Percentiles rank a stretch among this genome's conserved stretches.
Conservation (phyloP, 768 basidiomycete genomes). For the Leccinum pellstonianum region DNA sequence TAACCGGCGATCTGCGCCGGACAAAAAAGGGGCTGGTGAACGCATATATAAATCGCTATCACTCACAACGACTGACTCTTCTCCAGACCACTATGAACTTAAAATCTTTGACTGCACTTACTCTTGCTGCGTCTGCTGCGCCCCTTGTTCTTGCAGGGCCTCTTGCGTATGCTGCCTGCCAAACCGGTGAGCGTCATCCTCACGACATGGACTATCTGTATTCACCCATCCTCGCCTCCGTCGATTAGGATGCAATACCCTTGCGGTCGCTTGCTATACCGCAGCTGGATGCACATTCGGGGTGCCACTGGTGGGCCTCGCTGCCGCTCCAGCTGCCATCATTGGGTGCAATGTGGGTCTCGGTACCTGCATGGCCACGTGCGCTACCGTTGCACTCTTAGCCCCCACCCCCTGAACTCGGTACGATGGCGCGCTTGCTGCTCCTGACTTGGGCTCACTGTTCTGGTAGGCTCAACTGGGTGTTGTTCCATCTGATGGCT, state of each 20-base stretch:
- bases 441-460: background rate
- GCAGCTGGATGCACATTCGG: constrained; percentile 28
- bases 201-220: background rate
- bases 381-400: constrained; percentile 17
- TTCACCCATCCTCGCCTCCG: background rate
- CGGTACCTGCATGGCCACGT: constrained; percentile 8
- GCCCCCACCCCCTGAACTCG: constrained; percentile 22
- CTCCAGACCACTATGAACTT: constrained; percentile 23
- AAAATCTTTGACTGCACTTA: constrained; percentile 18
- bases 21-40: background rate
- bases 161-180: constrained; percentile 24
- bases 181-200: constrained; percentile 18
- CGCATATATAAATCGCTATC: constrained; percentile 4
- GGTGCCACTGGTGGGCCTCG: constrained; percentile 6
- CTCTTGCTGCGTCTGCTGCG: constrained; percentile 13
- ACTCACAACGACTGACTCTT: background rate
- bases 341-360: constrained; percentile 22
- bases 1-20: background rate
- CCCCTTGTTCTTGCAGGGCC: constrained; percentile 20
- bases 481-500: background rate
- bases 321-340: constrained; percentile 20
- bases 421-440: background rate
- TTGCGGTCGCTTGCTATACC: constrained; percentile 23
- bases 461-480: background rate
- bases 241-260: constrained; percentile 23